Base-by-base conservation (phyloP, 148 eudicot genomes). In the Camellia japonica region DNA sequence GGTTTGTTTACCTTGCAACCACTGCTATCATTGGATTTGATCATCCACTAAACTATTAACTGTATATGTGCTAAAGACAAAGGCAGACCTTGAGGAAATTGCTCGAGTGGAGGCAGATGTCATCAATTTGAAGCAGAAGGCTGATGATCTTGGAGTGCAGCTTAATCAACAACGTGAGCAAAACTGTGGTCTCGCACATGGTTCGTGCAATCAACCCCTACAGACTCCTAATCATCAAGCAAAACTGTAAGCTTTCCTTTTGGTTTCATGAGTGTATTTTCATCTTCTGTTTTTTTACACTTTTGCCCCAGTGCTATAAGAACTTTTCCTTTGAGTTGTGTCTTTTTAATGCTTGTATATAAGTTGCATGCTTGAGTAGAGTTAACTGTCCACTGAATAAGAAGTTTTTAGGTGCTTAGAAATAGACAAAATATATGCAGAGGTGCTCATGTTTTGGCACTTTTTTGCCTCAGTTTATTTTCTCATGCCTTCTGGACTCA, bases 131-230 rank as follows among this genome's bases (percentile, higher is more conserved):
- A 91, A 86, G 76, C 89, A 89, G 78, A 97, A 86, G 78, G 89
- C 90, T 77, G 91, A 87, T 86, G 92, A 91, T 78, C 89, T 91
- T 41, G 89, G 85, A 79, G 67, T 79, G 71, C 89, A 90, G 83
- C 84, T 92, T 59, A 79, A 60, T 88, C 90, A 86, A 52, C 89
- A 87, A 73, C 90, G 83, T 73, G 93, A 93, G 52, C 82, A 84
- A 43, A 89, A 90, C 75, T 82, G 69, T 65, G 70, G 80, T 73
- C 66, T 83, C 46, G 74, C 81, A 82, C 86, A 72, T 52, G 87
- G 85, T 42, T 79, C 79, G 69, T 59, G 70, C 80, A 78, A 73
- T 70, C 79, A 82, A 42, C 79, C 46, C 79, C 84, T 75, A 23
- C 86, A 80, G 73, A 77, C 73, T 83, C 69, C 87, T 74, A 80